These are phyloP conservation scores for Phylloporus sp. DNA, from an alignment of 1,284 basidiomycete species.

Conservation along the genomic window DNA sequence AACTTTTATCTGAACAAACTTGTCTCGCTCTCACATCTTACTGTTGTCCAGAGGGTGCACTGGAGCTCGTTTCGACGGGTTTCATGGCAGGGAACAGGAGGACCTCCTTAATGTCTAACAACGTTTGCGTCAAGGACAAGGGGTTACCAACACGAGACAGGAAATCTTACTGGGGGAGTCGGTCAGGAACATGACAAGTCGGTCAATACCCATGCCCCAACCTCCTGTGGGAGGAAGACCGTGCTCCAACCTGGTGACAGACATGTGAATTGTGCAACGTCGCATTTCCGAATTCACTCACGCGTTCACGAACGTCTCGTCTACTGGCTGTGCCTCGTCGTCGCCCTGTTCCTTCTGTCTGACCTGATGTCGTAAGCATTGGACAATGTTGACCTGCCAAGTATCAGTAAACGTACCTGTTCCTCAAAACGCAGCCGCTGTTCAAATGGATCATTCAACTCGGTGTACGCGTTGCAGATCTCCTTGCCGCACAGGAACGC, in stretches of 20 bases:
- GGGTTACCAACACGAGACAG: slow-evolving; percentile 1
- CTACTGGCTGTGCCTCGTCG: slow-evolving; percentile 97
- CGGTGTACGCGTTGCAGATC: slow-evolving; percentile 97
- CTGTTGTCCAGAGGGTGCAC: slow-evolving; percentile 23
- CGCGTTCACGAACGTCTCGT: slow-evolving; percentile 94
- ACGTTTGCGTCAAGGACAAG: slow-evolving; percentile 25
- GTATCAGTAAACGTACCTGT: slow-evolving; percentile 52
- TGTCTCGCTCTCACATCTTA: neutral
- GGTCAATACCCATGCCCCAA: slow-evolving; percentile 94
- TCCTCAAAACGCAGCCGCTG: slow-evolving; percentile 97
- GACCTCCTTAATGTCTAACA: slow-evolving; percentile 87
- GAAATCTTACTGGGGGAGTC: slow-evolving; percentile 81
- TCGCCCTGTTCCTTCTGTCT: slow-evolving; percentile 97
- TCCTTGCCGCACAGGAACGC: slow-evolving; percentile 99
- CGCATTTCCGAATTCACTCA: slow-evolving; percentile 45
- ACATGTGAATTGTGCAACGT: slow-evolving; percentile 7
- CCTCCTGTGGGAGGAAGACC: slow-evolving; percentile 97
- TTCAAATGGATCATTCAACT: slow-evolving; percentile 98
- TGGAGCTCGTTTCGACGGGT: slow-evolving; percentile 58
- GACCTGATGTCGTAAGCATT: slow-evolving; percentile 44
- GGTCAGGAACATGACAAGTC: slow-evolving; percentile 95
- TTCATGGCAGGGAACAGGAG: slow-evolving; percentile 92
- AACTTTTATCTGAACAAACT: neutral
- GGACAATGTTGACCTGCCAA: neutral
- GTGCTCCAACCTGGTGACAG: slow-evolving; percentile 79